Base-by-base conservation (phyloP, 352 stramenopile genomes). In the Thraustotheca clavata region DNA sequence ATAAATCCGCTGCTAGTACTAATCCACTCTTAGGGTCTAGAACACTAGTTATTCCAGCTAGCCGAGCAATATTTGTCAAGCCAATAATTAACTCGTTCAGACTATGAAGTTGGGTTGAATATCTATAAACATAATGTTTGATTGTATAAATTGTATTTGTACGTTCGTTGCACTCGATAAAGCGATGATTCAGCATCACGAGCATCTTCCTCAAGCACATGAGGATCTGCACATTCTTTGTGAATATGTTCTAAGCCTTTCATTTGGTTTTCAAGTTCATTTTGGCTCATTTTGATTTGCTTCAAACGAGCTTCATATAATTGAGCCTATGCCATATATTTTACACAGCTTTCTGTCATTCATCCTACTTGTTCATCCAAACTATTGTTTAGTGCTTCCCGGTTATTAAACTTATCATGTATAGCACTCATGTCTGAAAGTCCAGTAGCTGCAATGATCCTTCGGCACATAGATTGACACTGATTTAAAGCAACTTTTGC, bases 401-500 rank as follows among this genome's bases (percentile, higher is more conserved):
- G 79, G 26, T 79, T 82, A 31, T 74, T 71, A 47, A 93, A 89
- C 65, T 91, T 93, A 20, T 93, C 76, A 7, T 89, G 68, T 39
- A 93, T 88, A 22, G 81, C 48, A 55, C 89, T 78, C 57, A 93
- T 82, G 41, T 89, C 87, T 4, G 79, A 80, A 55, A 83, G 86
- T 4, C 84, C 84, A 0, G 84, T 93, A 20, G 80, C 82, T 36
- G 87, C 86, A 50, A 91, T 81, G 31, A 93, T 89, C 49, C 89
- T 89, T 14, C 89, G 80, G 39, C 80, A 89, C 77, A 91, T 89
- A 35, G 77, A 74, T 46, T 93, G 79, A 57, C 80, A 91, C 41
- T 91, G 82, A 66, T 91, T 80, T 6, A 90, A 69, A 27, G 82
- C 84, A 7, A 89, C 72, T 61, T 89, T 90, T 5, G 81, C 76